Conservation (phyloP, 768 basidiomycete genomes). For the Coprinellus micaceus region DNA sequence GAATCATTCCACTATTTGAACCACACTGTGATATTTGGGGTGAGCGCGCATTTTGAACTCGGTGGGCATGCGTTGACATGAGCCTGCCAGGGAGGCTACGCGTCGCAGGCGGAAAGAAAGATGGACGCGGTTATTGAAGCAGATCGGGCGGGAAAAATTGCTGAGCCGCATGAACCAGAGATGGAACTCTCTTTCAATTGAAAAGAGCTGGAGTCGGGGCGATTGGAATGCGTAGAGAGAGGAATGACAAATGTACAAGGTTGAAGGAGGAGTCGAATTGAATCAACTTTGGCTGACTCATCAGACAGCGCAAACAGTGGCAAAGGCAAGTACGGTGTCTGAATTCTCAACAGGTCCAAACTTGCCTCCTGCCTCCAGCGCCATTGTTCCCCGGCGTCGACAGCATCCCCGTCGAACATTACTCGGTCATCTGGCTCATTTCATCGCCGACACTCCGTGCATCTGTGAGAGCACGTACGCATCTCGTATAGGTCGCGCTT, state of each 20-base stretch:
- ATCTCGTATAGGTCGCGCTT: neutral
- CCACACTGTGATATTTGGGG: conserved; percentile 76
- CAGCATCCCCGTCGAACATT: neutral
- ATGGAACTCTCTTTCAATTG: neutral
- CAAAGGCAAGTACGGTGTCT: conserved; percentile 4
- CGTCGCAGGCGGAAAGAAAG: conserved; percentile 48
- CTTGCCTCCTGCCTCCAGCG: neutral
- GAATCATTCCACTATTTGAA: conserved; percentile 81
- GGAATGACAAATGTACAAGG: too few species aligned
- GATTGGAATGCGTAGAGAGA: neutral
- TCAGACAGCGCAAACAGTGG: conserved; percentile 2
- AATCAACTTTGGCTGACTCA: too few species aligned
- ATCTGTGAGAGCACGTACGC: neutral
- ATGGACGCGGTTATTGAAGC: conserved; percentile 24
- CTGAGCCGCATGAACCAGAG: too few species aligned
- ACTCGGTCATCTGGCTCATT: neutral
- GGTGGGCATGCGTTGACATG: neutral
- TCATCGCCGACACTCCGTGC: neutral
- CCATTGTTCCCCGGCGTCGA: conserved; percentile 8
- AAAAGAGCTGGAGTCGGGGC: neutral
- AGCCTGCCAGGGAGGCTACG: conserved; percentile 40
- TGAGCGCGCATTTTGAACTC: conserved; percentile 31
- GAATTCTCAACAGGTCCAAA: conserved; percentile 3
- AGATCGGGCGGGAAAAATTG: neutral
- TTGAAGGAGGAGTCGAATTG: too few species aligned